Evolutionary conservation across 2,329 filamentous ascomycete genomes (phyloP).

Genomic region (Phoma sp.): DNA sequence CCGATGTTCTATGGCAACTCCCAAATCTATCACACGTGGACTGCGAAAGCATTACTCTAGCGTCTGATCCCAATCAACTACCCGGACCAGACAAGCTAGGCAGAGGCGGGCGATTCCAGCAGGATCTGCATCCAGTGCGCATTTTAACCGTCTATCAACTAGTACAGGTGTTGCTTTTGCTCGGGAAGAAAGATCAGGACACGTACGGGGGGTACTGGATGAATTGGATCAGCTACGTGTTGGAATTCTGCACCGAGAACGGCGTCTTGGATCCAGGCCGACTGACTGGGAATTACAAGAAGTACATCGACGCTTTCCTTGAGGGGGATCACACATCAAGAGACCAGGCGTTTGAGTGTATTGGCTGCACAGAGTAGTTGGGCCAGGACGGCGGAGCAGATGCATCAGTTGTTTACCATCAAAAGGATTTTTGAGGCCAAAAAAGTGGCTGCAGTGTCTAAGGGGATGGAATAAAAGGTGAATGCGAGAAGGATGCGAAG

Average conservation of each 20-base stretch:
- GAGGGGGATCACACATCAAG: background rate
- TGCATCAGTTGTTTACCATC: slow-evolving; percentile 4
- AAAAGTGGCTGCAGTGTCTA: slow-evolving; percentile 5
- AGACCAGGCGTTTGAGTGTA: background rate
- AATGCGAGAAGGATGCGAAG: background rate
- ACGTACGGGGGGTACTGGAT: slow-evolving; percentile 7
- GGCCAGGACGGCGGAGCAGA: background rate
- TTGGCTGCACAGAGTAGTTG: slow-evolving; percentile 6
- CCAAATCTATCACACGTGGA: slow-evolving; percentile 3
- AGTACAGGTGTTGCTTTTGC: slow-evolving; percentile 1
- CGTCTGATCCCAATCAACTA: slow-evolving; percentile 7
- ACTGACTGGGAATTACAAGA: slow-evolving; percentile 8
- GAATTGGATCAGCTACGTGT: slow-evolving; percentile 7
- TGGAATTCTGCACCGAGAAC: slow-evolving; percentile 7
- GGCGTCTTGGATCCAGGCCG: slow-evolving; percentile 1
- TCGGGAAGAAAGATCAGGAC: background rate
- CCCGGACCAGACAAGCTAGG: slow-evolving; percentile 9
- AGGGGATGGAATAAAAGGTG: background rate
- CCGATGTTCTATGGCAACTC: slow-evolving; percentile 4
- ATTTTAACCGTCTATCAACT: slow-evolving; percentile 1
- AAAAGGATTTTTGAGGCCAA: slow-evolving; percentile 25
- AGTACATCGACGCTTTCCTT: slow-evolving; percentile 3
- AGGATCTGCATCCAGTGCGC: slow-evolving; percentile 9
- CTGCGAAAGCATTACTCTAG: slow-evolving; percentile 6
- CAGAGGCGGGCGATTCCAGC: slow-evolving; percentile 3